These are phyloP conservation scores for Coffea humblotiana DNA, from an alignment of 305 asterid genomes.

Conservation along the genomic window DNA sequence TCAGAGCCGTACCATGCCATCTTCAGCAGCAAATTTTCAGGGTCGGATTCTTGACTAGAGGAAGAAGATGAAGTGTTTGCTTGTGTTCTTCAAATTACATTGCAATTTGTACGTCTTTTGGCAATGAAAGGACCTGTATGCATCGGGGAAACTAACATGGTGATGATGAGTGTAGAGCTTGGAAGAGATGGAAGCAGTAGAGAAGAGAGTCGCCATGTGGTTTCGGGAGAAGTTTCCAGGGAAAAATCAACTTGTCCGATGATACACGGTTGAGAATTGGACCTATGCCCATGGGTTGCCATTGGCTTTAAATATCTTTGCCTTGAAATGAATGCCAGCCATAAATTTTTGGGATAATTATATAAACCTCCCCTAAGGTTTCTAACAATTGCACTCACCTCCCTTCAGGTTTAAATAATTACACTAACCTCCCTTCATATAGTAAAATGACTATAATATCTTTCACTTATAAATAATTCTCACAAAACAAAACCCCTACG, in stretches of 20 bases:
- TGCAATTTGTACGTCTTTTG: slow-evolving; percentile 26
- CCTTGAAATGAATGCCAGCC: slow-evolving; percentile 16
- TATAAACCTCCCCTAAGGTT: too few relatives aligned
- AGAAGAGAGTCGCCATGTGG: slow-evolving; percentile 50
- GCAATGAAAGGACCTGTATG: slow-evolving; percentile 1
- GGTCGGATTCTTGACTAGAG: slow-evolving; percentile 31
- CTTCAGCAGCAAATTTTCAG: slow-evolving; percentile 68
- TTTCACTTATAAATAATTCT: too few relatives aligned
- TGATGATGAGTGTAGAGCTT: slow-evolving; percentile 19
- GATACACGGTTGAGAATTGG: not conserved
- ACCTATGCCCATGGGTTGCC: not conserved
- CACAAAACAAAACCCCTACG: too few relatives aligned
- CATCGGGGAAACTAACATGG: slow-evolving; percentile 19
- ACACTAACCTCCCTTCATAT: too few relatives aligned
- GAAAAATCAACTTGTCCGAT: not conserved
- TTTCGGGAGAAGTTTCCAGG: not conserved
- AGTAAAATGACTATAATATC: too few relatives aligned
- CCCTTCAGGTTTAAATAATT: too few relatives aligned
- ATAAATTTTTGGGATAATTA: not conserved
- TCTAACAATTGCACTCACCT: too few relatives aligned
- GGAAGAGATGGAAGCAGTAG: slow-evolving; percentile 39
- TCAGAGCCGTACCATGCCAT: slow-evolving; percentile 91
- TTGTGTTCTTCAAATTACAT: slow-evolving; percentile 40
- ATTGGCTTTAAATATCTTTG: slow-evolving; percentile 10
- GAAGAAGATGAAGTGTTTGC: slow-evolving; percentile 26